Percentiles rank a stretch among this genome's conserved stretches.
Conservation (phyloP, 805 yeast species). For the Jamesozyma spencerorum region DNA sequence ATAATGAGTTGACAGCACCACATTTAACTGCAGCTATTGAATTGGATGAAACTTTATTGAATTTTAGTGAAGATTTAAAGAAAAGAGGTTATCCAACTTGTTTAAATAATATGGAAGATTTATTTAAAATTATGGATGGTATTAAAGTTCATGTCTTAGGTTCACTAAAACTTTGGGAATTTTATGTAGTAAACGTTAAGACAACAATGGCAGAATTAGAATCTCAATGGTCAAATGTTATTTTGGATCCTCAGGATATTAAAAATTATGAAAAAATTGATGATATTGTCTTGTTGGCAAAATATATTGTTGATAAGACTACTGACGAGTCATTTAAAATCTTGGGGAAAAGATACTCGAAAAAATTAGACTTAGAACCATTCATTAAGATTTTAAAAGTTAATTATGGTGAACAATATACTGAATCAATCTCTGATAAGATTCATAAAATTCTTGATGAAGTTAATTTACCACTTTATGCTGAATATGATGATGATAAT, state of each 20-base stretch:
- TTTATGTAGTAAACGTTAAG: slow-evolving; percentile 58
- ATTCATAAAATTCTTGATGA: slow-evolving; percentile 56
- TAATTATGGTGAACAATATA: slow-evolving; percentile 28
- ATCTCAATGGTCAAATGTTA: slow-evolving; percentile 27
- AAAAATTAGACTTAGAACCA: slow-evolving; percentile 41
- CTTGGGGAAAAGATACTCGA: slow-evolving; percentile 42
- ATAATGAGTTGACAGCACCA: slow-evolving; percentile 79
- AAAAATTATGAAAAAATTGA: neutral
- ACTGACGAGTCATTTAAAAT: slow-evolving; percentile 34
- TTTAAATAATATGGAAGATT: slow-evolving; percentile 43
- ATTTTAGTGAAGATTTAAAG: slow-evolving; percentile 52
- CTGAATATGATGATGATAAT: slow-evolving; percentile 65
- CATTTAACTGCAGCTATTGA: slow-evolving; percentile 79
- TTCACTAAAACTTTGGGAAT: slow-evolving; percentile 75
- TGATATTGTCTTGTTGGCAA: slow-evolving; percentile 37
- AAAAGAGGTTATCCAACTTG: slow-evolving; percentile 53
- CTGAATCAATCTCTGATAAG: slow-evolving; percentile 26
- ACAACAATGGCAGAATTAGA: slow-evolving; percentile 34
- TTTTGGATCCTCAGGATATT: slow-evolving; percentile 8
- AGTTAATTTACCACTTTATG: slow-evolving; percentile 64
- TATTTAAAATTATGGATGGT: slow-evolving; percentile 55
- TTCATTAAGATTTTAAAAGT: slow-evolving; percentile 46
- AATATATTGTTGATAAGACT: slow-evolving; percentile 37
- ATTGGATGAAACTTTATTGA: slow-evolving; percentile 58
- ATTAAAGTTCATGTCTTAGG: slow-evolving; percentile 59